A percentile compares a stretch with the other conserved stretches of the same genome.
These are phyloP conservation scores for Microbotryum silenes-acaulis DNA, from an alignment of 1,284 basidiomycete genomes.

Conservation along the genomic window DNA sequence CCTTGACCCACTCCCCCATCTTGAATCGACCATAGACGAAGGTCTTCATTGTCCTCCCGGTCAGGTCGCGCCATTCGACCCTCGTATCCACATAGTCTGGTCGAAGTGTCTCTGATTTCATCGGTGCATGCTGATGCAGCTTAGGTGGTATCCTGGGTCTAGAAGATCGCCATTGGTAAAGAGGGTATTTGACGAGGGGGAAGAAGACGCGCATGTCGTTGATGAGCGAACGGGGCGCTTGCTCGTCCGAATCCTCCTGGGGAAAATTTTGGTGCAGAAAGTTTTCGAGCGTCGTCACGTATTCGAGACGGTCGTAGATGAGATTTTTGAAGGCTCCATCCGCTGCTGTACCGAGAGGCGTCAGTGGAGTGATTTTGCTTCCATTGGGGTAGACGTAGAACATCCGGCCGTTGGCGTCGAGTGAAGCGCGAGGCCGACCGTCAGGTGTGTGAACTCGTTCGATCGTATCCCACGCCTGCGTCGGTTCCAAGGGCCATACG, in stretches of 20 bases:
- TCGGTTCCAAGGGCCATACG: too few relatives aligned
- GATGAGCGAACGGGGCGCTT: slow-evolving; percentile 16
- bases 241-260: slow-evolving; percentile 1
- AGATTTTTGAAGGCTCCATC: background rate
- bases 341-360: background rate
- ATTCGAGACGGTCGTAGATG: background rate
- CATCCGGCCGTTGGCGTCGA: too few relatives aligned
- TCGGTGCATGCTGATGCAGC: slow-evolving; percentile 14
- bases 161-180: background rate
- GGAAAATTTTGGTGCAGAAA: slow-evolving; percentile 21
- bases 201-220: slow-evolving; percentile 17
- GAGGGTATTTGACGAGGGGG: background rate
- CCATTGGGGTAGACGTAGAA: too few relatives aligned
- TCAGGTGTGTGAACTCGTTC: too few relatives aligned
- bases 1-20: background rate
- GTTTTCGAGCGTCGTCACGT: slow-evolving; percentile 14
- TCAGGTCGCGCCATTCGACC: background rate
- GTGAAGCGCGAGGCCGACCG: too few relatives aligned
- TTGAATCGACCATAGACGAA: slow-evolving; percentile 5
- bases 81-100: too few relatives aligned
- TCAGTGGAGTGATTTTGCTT: background rate
- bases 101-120: too few relatives aligned
- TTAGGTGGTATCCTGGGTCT: slow-evolving; percentile 5
- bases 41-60: background rate
- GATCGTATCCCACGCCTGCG: too few relatives aligned